A percentile compares a stretch with the other conserved stretches of the same genome.
Evolutionary conservation across 2,329 filamentous ascomycete genomes (phyloP).

Genomic region (Hymenoscyphus repandus): DNA sequence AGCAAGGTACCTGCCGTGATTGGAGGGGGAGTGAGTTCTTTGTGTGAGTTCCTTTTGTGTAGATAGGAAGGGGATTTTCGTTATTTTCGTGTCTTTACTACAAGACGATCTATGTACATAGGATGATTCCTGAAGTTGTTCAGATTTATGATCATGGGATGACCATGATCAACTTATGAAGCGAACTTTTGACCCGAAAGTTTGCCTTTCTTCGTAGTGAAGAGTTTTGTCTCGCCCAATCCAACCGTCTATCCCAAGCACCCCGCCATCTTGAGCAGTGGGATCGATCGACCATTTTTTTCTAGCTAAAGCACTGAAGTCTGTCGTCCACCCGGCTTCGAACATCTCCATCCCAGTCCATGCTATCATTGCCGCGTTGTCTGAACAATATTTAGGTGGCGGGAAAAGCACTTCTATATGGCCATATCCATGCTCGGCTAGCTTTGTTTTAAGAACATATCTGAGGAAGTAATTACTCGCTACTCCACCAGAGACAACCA

Average conservation of each 20-base stretch:
- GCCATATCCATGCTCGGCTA: slow-evolving; percentile 62
- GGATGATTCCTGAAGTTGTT: no score
- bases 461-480: slow-evolving; percentile 78
- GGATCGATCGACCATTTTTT: slow-evolving; percentile 73
- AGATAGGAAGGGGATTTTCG: no score
- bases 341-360: slow-evolving; percentile 95
- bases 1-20: no score
- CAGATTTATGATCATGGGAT: no score
- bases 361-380: slow-evolving; percentile 97
- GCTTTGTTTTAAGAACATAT: slow-evolving; percentile 50
- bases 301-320: slow-evolving; percentile 53
- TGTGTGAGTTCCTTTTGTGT: no score
- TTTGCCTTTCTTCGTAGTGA: no score
- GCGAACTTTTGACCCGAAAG: no score
- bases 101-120: no score
- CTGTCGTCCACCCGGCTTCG: slow-evolving; percentile 64
- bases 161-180: no score
- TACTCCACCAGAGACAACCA: slow-evolving; percentile 87
- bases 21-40: no score
- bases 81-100: no score
- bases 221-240: no score
- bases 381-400: slow-evolving; percentile 75
- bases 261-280: slow-evolving; percentile 54
- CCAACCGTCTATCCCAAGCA: slow-evolving; percentile 58
- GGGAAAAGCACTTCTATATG: slow-evolving; percentile 64